A percentile compares a stretch with the other conserved stretches of the same genome.
phyloP scores from a whole-genome alignment of 805 yeast genomes.

The Komagataella ulmi region DNA sequence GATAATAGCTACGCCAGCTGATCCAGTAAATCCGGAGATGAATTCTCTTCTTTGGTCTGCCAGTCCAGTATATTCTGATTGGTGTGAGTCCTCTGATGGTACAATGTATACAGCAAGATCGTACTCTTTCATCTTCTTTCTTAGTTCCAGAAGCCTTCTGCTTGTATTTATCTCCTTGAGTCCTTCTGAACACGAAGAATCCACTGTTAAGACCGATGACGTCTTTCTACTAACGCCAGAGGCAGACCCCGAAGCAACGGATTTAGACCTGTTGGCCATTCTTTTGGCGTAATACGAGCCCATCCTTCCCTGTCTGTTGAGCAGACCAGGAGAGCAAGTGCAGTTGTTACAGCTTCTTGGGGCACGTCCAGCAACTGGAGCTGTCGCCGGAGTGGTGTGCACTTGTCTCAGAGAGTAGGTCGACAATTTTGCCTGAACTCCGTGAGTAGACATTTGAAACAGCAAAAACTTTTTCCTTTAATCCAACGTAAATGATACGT shows the following conservation, averaged over 20 bases:
- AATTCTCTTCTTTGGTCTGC: conserved; percentile 76
- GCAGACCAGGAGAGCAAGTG: conserved; percentile 73
- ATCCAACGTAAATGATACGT: not conserved
- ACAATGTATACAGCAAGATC: conserved; percentile 48
- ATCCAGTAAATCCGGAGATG: conserved; percentile 83
- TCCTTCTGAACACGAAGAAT: conserved; percentile 5
- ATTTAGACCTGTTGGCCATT: conserved; percentile 13
- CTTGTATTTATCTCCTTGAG: conserved; percentile 40
- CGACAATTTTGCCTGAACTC: conserved; percentile 23
- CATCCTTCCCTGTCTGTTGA: conserved; percentile 53
- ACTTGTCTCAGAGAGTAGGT: conserved; percentile 22
- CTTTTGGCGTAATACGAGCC: conserved; percentile 28
- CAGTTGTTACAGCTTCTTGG: conserved; percentile 45
- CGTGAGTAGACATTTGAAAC: conserved; percentile 9
- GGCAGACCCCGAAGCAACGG: conserved; percentile 22
- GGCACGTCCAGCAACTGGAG: conserved; percentile 5
- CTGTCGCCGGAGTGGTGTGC: conserved; percentile 6
- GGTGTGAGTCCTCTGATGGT: conserved; percentile 84
- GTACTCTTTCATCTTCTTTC: conserved; percentile 49
- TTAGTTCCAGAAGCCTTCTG: conserved; percentile 42
- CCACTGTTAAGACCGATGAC: conserved; percentile 5
- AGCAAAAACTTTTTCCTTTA: not conserved
- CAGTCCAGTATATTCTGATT: conserved; percentile 74
- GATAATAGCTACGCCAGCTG: conserved; percentile 86
- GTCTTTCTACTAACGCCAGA: conserved; percentile 4